phyloP scores from a whole-genome alignment of 2,329 filamentous ascomycete species.

The Aspergillus sp. region DNA sequence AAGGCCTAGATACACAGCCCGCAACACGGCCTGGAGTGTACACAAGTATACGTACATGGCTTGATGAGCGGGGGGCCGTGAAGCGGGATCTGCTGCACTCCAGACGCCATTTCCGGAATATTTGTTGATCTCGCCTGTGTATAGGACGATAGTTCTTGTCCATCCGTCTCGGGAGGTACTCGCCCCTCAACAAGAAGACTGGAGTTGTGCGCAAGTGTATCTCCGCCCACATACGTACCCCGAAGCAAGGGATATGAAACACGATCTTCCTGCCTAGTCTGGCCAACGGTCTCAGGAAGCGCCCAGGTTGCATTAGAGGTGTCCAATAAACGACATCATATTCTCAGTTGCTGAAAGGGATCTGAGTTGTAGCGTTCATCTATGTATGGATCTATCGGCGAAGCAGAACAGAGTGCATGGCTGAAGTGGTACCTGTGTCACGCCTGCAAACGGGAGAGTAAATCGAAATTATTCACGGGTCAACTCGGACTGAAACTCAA shows the following conservation, averaged over 20 bases:
- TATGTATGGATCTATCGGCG: not conserved
- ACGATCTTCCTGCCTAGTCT: conserved; percentile 17
- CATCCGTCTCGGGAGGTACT: too few relatives aligned
- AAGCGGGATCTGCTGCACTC: conserved; percentile 8
- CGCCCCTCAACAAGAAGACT: not conserved
- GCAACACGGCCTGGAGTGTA: not conserved
- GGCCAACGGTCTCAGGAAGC: conserved; percentile 14
- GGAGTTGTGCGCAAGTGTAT: conserved; percentile 5
- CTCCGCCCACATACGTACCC: conserved; percentile 10
- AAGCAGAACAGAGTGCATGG: not conserved
- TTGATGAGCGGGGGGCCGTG: not conserved
- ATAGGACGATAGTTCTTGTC: too few relatives aligned
- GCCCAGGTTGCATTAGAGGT: conserved; percentile 11
- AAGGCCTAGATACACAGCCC: not conserved
- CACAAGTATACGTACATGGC: not conserved
- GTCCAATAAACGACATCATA: conserved; percentile 3
- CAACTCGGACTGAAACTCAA: not conserved
- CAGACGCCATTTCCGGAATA: conserved; percentile 12
- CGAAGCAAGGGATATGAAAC: conserved; percentile 25
- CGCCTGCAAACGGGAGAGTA: not conserved
- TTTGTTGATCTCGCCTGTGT: not conserved
- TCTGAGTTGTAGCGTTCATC: not conserved
- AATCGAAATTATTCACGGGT: too few relatives aligned
- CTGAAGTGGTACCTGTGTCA: not conserved
- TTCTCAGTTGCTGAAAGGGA: not conserved